Evolutionary conservation across 257 asterid genomes (phyloP).

Genomic region (Solanum pennellii): DNA sequence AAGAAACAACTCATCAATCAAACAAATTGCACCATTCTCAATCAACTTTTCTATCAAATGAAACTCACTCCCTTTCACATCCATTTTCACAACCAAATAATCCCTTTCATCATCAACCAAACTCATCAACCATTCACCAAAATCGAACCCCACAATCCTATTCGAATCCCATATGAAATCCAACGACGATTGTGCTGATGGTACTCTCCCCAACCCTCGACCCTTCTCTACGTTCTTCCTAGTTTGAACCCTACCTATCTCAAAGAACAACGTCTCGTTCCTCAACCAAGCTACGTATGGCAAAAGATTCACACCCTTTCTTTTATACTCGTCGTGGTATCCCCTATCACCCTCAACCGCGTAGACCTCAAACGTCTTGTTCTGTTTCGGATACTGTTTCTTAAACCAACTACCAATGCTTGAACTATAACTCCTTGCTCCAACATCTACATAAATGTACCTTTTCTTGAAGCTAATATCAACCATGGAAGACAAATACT

Average conservation of each 20-base stretch:
- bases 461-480: slow-evolving; percentile 49
- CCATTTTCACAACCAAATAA: slow-evolving; percentile 69
- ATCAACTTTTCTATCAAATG: slow-evolving; percentile 42
- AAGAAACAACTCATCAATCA: slow-evolving; percentile 69
- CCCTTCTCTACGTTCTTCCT: slow-evolving; percentile 27
- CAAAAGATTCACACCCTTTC: slow-evolving; percentile 29
- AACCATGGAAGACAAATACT: slow-evolving; percentile 37
- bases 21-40: slow-evolving; percentile 48
- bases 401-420: slow-evolving; percentile 64
- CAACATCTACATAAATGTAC: slow-evolving; percentile 44
- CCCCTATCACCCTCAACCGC: slow-evolving; percentile 47
- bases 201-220: slow-evolving; percentile 51
- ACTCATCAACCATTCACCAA: slow-evolving; percentile 43
- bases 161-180: slow-evolving; percentile 11
- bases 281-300: slow-evolving; percentile 65
- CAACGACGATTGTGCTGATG: slow-evolving; percentile 31
- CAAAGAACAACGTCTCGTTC: slow-evolving; percentile 48
- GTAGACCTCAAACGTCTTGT: slow-evolving; percentile 40
- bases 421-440: slow-evolving; percentile 48
- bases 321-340: slow-evolving; percentile 32
- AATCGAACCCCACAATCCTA: slow-evolving; percentile 52
- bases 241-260: slow-evolving; percentile 26
- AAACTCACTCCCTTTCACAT: slow-evolving; percentile 53
- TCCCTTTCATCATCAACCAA: slow-evolving; percentile 18
- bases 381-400: slow-evolving; percentile 49